A percentile compares a stretch with the other conserved stretches of the same genome.
Evolutionary conservation across 306 rosid species (phyloP).

Genomic region (Betula pendula): DNA sequence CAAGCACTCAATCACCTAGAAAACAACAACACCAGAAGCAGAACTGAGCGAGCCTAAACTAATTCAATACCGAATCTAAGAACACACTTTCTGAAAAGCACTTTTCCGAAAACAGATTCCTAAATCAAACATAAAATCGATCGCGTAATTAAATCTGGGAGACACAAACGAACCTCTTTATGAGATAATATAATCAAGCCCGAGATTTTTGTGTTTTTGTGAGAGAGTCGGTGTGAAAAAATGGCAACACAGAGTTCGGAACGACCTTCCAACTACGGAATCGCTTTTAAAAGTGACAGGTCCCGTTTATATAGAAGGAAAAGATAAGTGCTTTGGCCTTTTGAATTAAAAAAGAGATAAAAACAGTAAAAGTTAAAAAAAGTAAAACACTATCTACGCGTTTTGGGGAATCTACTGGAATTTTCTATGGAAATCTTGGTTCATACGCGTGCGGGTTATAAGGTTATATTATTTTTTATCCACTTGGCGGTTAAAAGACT

Average conservation of each 20-base stretch:
- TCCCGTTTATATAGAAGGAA: not conserved
- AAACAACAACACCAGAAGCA: too few relatives aligned
- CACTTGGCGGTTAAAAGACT: constrained; percentile 56
- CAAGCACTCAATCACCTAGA: too few relatives aligned
- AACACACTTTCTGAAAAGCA: not conserved
- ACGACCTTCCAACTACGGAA: constrained; percentile 10
- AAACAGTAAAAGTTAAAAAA: not conserved
- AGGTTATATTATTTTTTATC: too few relatives aligned
- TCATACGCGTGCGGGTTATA: not conserved
- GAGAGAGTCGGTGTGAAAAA: too few relatives aligned
- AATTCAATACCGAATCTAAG: too few relatives aligned
- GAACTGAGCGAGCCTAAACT: too few relatives aligned
- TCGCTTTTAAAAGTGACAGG: constrained; percentile 6
- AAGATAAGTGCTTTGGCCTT: not conserved
- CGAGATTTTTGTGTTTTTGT: not conserved
- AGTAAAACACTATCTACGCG: constrained; percentile 31
- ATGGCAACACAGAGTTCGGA: too few relatives aligned
- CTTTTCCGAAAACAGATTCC: not conserved
- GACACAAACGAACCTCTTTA: constrained; percentile 15
- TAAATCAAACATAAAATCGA: not conserved
- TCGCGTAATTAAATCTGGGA: not conserved
- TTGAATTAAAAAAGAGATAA: not conserved
- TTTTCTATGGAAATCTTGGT: constrained; percentile 36
- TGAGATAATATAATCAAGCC: not conserved
- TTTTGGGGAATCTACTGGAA: constrained; percentile 53